Conservation (phyloP, 805 yeast genomes). For the Spathaspora hagerdaliae region DNA sequence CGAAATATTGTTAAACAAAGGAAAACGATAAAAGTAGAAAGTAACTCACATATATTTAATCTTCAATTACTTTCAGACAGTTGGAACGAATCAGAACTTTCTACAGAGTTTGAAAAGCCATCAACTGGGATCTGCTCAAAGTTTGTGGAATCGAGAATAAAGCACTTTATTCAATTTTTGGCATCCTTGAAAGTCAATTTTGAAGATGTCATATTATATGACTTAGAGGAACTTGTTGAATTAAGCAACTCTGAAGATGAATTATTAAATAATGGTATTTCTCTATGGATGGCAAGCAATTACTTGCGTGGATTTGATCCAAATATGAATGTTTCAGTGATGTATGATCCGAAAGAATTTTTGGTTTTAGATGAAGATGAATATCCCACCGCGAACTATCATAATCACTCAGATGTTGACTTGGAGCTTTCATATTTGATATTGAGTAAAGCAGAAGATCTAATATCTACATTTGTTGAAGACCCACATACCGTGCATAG, state of each 20-base stretch:
- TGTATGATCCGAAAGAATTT: conserved; percentile 19
- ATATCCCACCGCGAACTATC: neutral
- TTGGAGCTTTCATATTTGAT: conserved; percentile 29
- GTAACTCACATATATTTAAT: conserved; percentile 1
- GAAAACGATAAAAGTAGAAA: neutral
- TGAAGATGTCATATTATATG: conserved; percentile 1
- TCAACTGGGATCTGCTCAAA: conserved; percentile 9
- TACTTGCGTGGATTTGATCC: conserved; percentile 2
- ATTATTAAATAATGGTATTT: conserved; percentile 11
- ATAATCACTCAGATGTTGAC: neutral
- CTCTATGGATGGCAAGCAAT: conserved; percentile 32
- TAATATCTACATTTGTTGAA: conserved; percentile 12
- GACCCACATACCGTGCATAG: conserved; percentile 1
- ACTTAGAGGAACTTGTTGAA: conserved; percentile 14
- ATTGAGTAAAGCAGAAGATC: conserved; percentile 35
- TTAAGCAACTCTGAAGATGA: conserved; percentile 1
- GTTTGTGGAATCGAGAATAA: conserved; percentile 18
- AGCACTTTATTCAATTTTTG: conserved; percentile 7
- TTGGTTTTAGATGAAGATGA: conserved; percentile 19
- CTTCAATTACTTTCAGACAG: conserved; percentile 6
- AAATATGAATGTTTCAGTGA: conserved; percentile 8
- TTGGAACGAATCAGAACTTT: conserved; percentile 4
- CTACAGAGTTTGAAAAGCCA: neutral
- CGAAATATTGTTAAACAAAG: conserved; percentile 18
- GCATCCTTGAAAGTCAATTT: conserved; percentile 5